These are phyloP conservation scores for Parastagonospora avenae DNA, from an alignment of 2,329 filamentous ascomycete genomes.

Conservation along the genomic window DNA sequence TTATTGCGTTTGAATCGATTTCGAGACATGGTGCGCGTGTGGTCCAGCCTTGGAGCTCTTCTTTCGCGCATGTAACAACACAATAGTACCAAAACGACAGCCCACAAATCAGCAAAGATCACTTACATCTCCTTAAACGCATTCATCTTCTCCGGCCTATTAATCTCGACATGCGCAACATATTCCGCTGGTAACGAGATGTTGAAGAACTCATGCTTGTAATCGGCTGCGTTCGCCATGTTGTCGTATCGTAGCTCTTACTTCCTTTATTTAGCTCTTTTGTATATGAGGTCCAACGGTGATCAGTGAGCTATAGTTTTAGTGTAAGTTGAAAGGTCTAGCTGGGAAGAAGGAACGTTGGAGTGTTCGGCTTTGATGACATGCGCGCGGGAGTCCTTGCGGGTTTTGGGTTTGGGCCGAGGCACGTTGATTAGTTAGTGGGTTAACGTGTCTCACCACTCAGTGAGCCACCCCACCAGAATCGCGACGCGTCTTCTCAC, in stretches of 20 bases:
- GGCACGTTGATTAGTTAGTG: constrained; percentile 7
- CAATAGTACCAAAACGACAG: background rate
- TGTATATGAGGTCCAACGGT: too few relatives aligned
- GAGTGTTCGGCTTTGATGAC: constrained; percentile 8
- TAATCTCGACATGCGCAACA: constrained; percentile 92
- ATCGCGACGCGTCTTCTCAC: background rate
- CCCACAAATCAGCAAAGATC: background rate
- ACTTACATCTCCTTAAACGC: constrained; percentile 73
- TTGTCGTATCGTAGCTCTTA: background rate
- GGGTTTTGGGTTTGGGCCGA: constrained; percentile 10
- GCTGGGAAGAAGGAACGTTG: background rate
- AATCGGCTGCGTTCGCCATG: constrained; percentile 36
- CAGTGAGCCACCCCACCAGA: too few relatives aligned
- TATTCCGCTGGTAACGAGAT: constrained; percentile 72
- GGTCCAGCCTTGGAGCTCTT: background rate
- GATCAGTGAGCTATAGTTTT: background rate
- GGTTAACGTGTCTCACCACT: too few relatives aligned
- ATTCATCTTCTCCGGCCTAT: constrained; percentile 85
- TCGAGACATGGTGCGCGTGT: too few relatives aligned
- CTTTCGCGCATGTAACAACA: background rate
- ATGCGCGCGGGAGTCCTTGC: constrained; percentile 23
- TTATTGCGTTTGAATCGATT: too few relatives aligned
- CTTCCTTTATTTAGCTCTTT: background rate
- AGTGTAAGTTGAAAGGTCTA: background rate
- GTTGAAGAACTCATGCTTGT: constrained; percentile 70